Evolutionary conservation across 192 early-diverging fungal genomes (phyloP).

Genomic region (Lobosporangium transversale): DNA sequence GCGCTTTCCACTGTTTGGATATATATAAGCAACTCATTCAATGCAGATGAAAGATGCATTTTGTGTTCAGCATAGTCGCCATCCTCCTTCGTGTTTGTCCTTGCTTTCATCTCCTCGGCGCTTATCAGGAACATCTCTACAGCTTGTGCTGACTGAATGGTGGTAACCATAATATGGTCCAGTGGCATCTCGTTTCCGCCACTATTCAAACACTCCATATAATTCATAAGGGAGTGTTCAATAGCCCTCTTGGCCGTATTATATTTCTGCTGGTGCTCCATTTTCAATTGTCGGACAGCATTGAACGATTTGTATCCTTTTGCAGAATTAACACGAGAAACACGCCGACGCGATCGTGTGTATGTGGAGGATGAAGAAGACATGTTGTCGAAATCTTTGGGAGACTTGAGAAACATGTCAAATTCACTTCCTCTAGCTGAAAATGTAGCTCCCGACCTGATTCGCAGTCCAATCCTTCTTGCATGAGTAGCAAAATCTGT

Average conservation of each 20-base stretch:
- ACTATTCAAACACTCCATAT: conserved; percentile 35
- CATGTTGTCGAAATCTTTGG: neutral
- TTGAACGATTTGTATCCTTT: conserved; percentile 52
- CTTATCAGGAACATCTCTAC: conserved; percentile 31
- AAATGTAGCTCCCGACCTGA: neutral
- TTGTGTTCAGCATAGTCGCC: conserved; percentile 6
- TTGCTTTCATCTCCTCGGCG: conserved; percentile 23
- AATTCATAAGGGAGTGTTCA: conserved; percentile 25
- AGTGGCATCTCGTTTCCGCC: neutral
- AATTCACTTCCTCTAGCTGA: neutral
- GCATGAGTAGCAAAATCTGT: conserved; percentile 36
- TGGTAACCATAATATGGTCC: conserved; percentile 13
- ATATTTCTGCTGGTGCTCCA: conserved; percentile 30
- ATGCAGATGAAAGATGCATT: conserved; percentile 9
- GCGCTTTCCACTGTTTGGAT: conserved; percentile 17
- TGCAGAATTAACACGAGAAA: conserved; percentile 36
- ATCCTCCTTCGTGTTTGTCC: conserved; percentile 35
- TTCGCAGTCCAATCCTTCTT: conserved; percentile 29
- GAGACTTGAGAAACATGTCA: conserved; percentile 2
- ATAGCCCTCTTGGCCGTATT: conserved; percentile 20
- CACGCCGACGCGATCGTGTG: conserved; percentile 23
- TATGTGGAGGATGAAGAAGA: conserved; percentile 5
- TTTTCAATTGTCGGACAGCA: conserved; percentile 41
- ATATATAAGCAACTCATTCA: conserved; percentile 21
- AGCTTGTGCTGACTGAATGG: conserved; percentile 17